Base-by-base conservation (phyloP, 2,329 filamentous ascomycete species). In the Didymella arachidicola region DNA sequence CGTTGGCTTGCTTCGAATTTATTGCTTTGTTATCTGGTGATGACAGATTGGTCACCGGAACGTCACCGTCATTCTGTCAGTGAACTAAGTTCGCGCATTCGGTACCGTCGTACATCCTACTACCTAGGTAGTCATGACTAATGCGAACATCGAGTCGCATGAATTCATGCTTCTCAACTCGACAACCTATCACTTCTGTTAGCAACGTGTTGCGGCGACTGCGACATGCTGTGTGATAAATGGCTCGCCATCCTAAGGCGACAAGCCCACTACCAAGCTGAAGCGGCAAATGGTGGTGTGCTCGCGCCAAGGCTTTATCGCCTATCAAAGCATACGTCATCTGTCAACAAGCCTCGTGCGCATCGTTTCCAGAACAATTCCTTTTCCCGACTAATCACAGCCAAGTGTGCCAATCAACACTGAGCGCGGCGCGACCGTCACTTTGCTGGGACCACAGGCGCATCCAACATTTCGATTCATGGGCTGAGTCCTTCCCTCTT, bases 161-260 rank as follows among this genome's bases (percentile, higher is more conserved):
- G 71, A 74, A 74, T 75, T 74, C 72, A 73, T 71, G 66, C 64
- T 62, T 58, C 63, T 66, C 53, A 60, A 73, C 60, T 59, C 34
- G 38, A 22, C 11, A 51, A 34, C 12, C 7, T 30, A 8, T 18
- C 10, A 32, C 16, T 16, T 10, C 4, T 19, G 18, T 5, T 8
- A 3, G 8, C 5, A 38, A 38, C 34, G n/a, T 7, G 34, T 11
- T 19, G 8, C 7, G 36, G 36, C n/a, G 36, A 10, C 32, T 36
- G 32, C 16, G 4, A 39, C 4, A 39, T 39, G 14, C 29, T 12
- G 18, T 16, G 11, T 39, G 1, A 25, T 29, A 4, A 36, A 25
- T 22, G 25, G 18, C 29, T 19, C 18, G 34, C 39, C 19, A 19
- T 34, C 38, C 27, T 41, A 26, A 41, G 53, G 27, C 26, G 29